Percentiles rank a stretch among this genome's conserved stretches.
Conservation (phyloP, 2,329 filamentous ascomycete species). For the Penicillium paneum region DNA sequence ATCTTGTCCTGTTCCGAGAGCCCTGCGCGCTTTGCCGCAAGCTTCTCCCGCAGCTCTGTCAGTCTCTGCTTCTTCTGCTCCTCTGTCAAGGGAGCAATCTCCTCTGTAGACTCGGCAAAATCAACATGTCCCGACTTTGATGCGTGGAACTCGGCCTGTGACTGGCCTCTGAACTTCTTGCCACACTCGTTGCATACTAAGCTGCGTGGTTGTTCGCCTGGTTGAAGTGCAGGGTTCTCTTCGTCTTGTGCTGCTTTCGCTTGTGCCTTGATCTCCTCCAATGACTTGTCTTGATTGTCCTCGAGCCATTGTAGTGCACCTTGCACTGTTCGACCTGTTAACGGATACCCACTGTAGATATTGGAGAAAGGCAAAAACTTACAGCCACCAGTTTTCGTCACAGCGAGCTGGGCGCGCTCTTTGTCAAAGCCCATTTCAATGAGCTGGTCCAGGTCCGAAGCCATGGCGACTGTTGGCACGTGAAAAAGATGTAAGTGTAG, state of each 20-base stretch:
- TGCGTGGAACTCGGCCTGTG: constrained; percentile 85
- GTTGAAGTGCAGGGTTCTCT: constrained; percentile 64
- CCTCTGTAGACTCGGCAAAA: constrained; percentile 90
- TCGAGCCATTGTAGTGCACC: constrained; percentile 94
- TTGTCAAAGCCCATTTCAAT: constrained; percentile 75
- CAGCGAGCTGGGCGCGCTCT: constrained; percentile 74
- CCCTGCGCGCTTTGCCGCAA: constrained; percentile 68
- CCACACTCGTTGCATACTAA: constrained; percentile 93
- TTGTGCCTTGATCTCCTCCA: constrained; percentile 72
- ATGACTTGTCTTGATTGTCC: constrained; percentile 78
- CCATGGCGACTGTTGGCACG: constrained; percentile 23
- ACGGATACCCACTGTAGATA: neutral
- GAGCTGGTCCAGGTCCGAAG: constrained; percentile 59
- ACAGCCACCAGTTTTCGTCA: constrained; percentile 79
- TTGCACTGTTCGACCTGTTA: constrained; percentile 59
- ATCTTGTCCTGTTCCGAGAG: constrained; percentile 72
- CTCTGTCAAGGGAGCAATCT: constrained; percentile 83
- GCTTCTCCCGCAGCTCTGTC: constrained; percentile 67
- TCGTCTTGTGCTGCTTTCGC: constrained; percentile 52
- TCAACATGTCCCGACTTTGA: constrained; percentile 86
- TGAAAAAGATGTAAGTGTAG: neutral
- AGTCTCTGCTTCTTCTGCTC: constrained; percentile 85
- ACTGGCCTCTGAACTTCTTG: constrained; percentile 80
- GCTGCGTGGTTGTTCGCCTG: constrained; percentile 70
- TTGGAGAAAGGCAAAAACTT: constrained; percentile 38